These are phyloP conservation scores for Farysia itapuensis DNA, from an alignment of 1,284 basidiomycete genomes.

Conservation along the genomic window DNA sequence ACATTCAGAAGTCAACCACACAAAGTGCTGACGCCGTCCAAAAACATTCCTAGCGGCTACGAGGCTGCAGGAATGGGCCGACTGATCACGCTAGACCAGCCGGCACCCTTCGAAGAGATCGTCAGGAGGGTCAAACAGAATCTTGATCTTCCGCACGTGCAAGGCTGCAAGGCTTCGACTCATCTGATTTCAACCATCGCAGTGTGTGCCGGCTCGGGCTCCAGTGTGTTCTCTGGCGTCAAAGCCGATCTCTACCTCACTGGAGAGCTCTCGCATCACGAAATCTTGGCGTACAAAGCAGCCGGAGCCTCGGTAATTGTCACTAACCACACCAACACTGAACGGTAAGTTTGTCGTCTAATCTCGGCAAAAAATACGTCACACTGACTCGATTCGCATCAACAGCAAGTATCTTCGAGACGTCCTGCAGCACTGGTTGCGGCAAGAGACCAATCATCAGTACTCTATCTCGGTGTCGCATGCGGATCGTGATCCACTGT, in stretches of 20 bases:
- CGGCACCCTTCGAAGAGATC: constrained; percentile 18
- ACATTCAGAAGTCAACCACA: constrained; percentile 1
- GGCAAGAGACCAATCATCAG: constrained; percentile 5
- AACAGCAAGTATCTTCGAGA: constrained; percentile 40
- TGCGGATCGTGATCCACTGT: constrained; percentile 30
- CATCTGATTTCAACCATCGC: constrained; percentile 38
- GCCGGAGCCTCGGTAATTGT: constrained; percentile 52
- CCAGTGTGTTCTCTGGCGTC: constrained; percentile 35
- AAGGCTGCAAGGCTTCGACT: constrained; percentile 22
- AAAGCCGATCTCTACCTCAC: constrained; percentile 53
- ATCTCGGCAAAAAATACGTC: neutral
- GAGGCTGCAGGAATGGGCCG: constrained; percentile 37
- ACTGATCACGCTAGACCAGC: constrained; percentile 11
- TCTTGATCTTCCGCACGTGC: constrained; percentile 19
- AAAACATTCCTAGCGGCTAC: constrained; percentile 11
- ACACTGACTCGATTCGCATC: neutral
- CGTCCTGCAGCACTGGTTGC: constrained; percentile 35
- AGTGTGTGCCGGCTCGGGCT: constrained; percentile 55
- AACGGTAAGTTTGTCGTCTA: constrained; percentile 31
- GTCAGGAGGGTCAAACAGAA: constrained; percentile 35
- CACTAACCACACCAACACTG: constrained; percentile 55
- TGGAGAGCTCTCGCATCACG: constrained; percentile 56
- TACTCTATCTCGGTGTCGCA: constrained; percentile 18
- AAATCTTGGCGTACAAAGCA: constrained; percentile 51
- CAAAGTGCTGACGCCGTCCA: constrained; percentile 5